Percentiles rank a stretch among this genome's conserved stretches.
These are phyloP conservation scores for Herpetomonas muscarum DNA, from an alignment of 208 protist species.

Conservation along the genomic window DNA sequence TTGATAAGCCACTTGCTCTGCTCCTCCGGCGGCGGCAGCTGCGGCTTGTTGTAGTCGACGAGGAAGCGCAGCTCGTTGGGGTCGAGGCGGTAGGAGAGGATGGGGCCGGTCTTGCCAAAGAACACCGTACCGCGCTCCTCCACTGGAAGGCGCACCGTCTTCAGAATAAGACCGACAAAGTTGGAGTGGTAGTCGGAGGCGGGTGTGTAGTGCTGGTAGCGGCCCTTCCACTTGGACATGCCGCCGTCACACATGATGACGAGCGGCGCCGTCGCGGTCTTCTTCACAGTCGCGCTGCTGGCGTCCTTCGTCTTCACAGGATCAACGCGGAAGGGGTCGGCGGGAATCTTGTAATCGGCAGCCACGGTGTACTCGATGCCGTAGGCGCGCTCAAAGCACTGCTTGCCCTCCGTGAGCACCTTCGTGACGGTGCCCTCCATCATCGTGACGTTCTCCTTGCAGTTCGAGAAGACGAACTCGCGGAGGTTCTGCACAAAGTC, in stretches of 20 bases:
- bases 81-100: constrained; percentile 90
- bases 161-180: constrained; percentile 86
- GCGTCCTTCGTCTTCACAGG: constrained; percentile 21
- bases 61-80: constrained; percentile 74
- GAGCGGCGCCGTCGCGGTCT: constrained; percentile 70
- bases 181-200: constrained; percentile 80
- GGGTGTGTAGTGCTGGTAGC: constrained; percentile 78
- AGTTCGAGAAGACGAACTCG: constrained; percentile 56
- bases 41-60: constrained; percentile 83
- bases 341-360: constrained; percentile 46
- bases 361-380: constrained; percentile 71
- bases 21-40: constrained; percentile 58
- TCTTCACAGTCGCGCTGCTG: constrained; percentile 29
- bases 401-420: constrained; percentile 49
- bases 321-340: constrained; percentile 48
- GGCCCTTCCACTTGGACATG: constrained; percentile 88
- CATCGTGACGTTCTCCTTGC: constrained; percentile 74
- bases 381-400: constrained; percentile 68
- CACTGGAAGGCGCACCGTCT: constrained; percentile 60
- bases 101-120: constrained; percentile 85
- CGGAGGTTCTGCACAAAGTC: constrained; percentile 91
- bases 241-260: constrained; percentile 93
- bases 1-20: constrained; percentile 80
- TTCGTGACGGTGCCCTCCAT: constrained; percentile 77
- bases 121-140: constrained; percentile 90